These are phyloP conservation scores for Trichoderma atrobrunneum DNA, from an alignment of 2,329 filamentous ascomycete genomes.

Conservation along the genomic window DNA sequence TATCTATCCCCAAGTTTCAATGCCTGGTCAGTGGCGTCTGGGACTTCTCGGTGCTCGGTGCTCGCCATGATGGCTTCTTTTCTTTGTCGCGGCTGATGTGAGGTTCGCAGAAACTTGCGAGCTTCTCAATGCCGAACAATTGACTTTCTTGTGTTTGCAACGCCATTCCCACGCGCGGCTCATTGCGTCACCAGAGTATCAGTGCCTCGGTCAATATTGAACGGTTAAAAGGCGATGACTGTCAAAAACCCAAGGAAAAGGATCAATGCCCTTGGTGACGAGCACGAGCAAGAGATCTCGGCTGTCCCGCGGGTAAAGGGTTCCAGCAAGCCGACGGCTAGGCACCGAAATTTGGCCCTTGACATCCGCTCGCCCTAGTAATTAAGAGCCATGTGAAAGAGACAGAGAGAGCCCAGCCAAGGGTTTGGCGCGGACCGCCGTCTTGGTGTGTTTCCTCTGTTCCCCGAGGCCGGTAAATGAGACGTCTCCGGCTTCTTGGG, in stretches of 20 bases:
- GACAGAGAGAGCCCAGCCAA: not conserved
- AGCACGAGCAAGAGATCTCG: not conserved
- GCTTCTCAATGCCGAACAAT: not conserved
- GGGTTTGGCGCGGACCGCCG: not conserved
- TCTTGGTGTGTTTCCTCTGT: not conserved
- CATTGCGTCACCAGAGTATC: not conserved
- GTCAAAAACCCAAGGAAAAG: not conserved
- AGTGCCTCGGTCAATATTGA: not conserved
- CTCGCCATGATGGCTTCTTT: not conserved
- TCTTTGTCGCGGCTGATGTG: not conserved
- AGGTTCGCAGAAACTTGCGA: not conserved
- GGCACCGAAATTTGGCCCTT: not conserved
- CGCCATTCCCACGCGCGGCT: not conserved
- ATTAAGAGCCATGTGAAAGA: not conserved
- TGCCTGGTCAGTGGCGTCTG: not conserved
- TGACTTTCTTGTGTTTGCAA: not conserved
- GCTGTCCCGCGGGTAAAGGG: not conserved
- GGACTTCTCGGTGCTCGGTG: not conserved
- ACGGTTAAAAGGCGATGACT: not conserved
- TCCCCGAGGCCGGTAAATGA: conserved; percentile 2
- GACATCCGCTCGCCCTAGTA: not conserved
- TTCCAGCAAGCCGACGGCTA: not conserved
- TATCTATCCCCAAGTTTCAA: not conserved
- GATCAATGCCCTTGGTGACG: not conserved
- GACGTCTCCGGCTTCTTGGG: conserved; percentile 11